Evolutionary conservation across 192 early-diverging fungal genomes (phyloP).

Genomic region (Entophlyctis luteolus): DNA sequence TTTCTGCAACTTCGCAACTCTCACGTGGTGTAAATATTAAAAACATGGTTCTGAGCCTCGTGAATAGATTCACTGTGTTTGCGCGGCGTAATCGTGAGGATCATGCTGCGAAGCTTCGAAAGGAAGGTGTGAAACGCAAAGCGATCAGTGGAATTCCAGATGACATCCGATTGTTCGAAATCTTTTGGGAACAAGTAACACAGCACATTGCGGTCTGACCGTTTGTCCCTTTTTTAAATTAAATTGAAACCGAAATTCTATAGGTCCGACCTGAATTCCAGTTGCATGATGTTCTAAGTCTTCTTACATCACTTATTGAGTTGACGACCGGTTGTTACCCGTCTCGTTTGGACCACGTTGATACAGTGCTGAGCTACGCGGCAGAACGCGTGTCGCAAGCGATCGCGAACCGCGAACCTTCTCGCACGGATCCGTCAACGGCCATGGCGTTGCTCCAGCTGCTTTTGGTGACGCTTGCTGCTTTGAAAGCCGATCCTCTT

Average conservation of each 20-base stretch:
- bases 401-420: conserved; percentile 27
- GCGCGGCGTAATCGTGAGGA: conserved; percentile 66
- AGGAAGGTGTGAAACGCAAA: conserved; percentile 26
- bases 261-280: conserved; percentile 87
- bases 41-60: conserved; percentile 89
- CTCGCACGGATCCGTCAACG: conserved; percentile 38
- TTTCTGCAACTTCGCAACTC: conserved; percentile 86
- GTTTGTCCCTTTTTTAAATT: conserved; percentile 1
- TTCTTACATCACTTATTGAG: conserved; percentile 81
- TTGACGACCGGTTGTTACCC: conserved; percentile 91
- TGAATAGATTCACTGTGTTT: conserved; percentile 90
- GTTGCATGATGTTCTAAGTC: conserved; percentile 85
- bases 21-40: conserved; percentile 94
- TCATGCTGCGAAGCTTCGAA: conserved; percentile 10
- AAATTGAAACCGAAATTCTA: conserved; percentile 5
- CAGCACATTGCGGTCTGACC: conserved; percentile 73
- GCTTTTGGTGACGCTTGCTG: conserved; percentile 75
- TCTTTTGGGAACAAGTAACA: conserved; percentile 95
- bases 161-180: conserved; percentile 86
- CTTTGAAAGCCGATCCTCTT: conserved; percentile 56
- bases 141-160: conserved; percentile 75
- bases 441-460: conserved; percentile 74
- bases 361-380: conserved; percentile 85
- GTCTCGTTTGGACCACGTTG: conserved; percentile 77
- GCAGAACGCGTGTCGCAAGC: conserved; percentile 62